Evolutionary conservation across 192 early-diverging fungal genomes (phyloP).

Genomic region (Diversispora eburnea): DNA sequence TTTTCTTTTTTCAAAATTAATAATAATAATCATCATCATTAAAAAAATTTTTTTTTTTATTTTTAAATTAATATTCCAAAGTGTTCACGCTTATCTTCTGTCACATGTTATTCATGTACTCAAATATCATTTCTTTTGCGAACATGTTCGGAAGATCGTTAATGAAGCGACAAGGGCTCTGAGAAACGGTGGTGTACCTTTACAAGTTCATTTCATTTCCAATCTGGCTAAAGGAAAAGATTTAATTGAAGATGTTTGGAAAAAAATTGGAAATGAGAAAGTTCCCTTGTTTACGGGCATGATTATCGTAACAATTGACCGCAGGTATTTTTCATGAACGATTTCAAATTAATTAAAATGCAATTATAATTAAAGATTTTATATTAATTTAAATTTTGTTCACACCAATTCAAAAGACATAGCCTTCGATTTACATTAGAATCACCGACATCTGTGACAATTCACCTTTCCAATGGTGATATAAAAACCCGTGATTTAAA

Average conservation of each 20-base stretch:
- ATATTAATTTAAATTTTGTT: not conserved
- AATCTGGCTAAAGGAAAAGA: conserved; percentile 11
- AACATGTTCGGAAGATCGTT: conserved; percentile 14
- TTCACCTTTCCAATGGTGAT: conserved; percentile 23
- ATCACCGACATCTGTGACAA: conserved; percentile 12
- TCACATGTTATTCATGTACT: conserved; percentile 20
- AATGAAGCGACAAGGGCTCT: not conserved
- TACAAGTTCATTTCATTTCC: conserved; percentile 27
- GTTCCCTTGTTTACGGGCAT: conserved; percentile 10
- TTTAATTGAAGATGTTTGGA: conserved; percentile 20
- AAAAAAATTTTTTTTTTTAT: conserved; percentile 2
- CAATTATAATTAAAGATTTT: not conserved
- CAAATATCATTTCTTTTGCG: conserved; percentile 30
- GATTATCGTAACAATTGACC: conserved; percentile 17
- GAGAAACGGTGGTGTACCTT: conserved; percentile 16
- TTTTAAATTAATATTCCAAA: not conserved
- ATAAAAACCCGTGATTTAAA: conserved; percentile 5
- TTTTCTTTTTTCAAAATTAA: not conserved
- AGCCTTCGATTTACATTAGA: conserved; percentile 29
- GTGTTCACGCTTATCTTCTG: conserved; percentile 8
- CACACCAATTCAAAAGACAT: conserved; percentile 10
- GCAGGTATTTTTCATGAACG: conserved; percentile 4
- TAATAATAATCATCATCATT: not conserved
- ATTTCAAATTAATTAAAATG: not conserved
- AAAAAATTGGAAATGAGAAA: conserved; percentile 19